Conservation (phyloP, 139 green algal genomes). For the Tetradesmus lagerheimii region DNA sequence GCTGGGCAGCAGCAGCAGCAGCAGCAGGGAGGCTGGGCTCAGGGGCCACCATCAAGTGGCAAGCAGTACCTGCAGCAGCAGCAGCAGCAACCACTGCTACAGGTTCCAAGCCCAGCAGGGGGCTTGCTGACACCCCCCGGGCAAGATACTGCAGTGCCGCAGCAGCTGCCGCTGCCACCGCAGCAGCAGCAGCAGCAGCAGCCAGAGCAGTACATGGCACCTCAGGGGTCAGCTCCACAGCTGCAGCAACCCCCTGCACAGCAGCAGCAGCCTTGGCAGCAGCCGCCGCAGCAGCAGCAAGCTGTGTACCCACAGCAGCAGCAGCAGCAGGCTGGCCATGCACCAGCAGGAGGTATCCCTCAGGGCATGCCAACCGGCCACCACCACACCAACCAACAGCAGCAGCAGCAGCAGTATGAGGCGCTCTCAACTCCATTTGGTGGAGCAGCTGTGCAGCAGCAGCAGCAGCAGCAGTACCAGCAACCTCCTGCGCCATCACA, state of each 20-base stretch:
- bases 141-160: neutral
- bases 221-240: too few relatives aligned
- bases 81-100: neutral
- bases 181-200: neutral
- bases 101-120: neutral
- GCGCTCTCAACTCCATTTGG: neutral
- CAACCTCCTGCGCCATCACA: neutral
- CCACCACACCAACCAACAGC: neutral
- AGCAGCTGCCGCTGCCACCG: neutral
- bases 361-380: neutral
- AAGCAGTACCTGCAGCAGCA: neutral
- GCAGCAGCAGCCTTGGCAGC: neutral
- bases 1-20: neutral
- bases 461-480: neutral
- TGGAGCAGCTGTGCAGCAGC: neutral
- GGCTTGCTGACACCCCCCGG: neutral
- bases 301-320: neutral
- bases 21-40: neutral
- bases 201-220: neutral
- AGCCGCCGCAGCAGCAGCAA: neutral
- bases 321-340: neutral
- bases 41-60: neutral
- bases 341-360: neutral
- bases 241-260: neutral
- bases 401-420: neutral